These are phyloP conservation scores for Hypoxylon crocopeplum DNA, from an alignment of 495 filamentous ascomycete species.

Conservation along the genomic window DNA sequence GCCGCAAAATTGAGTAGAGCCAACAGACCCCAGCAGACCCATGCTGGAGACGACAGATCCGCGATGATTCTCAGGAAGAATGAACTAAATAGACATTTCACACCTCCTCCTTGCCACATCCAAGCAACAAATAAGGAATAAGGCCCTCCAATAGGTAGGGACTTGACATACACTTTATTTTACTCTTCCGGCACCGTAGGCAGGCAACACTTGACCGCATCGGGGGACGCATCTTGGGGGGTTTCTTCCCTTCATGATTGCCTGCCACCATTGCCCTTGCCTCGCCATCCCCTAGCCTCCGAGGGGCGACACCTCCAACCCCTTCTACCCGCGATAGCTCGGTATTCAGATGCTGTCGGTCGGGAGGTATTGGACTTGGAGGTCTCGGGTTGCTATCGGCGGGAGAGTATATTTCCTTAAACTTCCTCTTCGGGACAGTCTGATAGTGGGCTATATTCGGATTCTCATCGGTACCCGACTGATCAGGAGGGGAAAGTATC, in stretches of 20 bases:
- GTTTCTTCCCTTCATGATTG: constrained; percentile 52
- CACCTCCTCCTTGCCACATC: not conserved
- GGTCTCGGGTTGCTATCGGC: constrained; percentile 28
- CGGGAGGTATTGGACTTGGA: constrained; percentile 22
- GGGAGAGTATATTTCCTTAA: constrained; percentile 44
- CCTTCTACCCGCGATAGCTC: constrained; percentile 22
- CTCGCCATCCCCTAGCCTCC: constrained; percentile 34
- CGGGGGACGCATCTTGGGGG: constrained; percentile 55
- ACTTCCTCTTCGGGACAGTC: constrained; percentile 46
- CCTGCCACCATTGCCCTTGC: constrained; percentile 35
- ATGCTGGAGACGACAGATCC: too few relatives aligned
- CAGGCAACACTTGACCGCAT: constrained; percentile 86
- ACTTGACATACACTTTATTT: constrained; percentile 67
- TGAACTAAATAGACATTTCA: too few relatives aligned
- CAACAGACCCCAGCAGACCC: too few relatives aligned
- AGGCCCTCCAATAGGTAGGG: not conserved
- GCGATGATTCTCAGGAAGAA: too few relatives aligned
- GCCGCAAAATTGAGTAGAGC: too few relatives aligned
- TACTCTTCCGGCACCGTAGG: constrained; percentile 77
- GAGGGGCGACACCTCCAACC: constrained; percentile 23
- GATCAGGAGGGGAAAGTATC: constrained; percentile 56
- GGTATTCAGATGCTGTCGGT: constrained; percentile 17
- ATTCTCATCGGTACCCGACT: constrained; percentile 47
- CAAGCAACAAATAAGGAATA: not conserved
- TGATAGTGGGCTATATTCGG: constrained; percentile 38